A percentile compares a stretch with the other conserved stretches of the same genome.
Conservation (phyloP, 2,329 filamentous ascomycete genomes). For the Fusarium brachygibbosum region DNA sequence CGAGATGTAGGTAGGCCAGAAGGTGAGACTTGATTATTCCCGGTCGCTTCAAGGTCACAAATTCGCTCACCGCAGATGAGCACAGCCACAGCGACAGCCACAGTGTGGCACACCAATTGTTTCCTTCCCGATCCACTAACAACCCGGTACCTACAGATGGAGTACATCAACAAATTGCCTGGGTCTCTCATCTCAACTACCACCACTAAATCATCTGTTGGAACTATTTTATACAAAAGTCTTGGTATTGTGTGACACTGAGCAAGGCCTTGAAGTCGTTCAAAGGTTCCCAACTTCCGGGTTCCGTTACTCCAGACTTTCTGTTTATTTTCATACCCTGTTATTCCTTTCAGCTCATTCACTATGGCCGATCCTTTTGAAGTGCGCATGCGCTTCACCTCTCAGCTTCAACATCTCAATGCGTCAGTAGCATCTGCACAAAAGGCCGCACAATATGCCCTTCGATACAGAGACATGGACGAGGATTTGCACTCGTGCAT, state of each 20-base stretch:
- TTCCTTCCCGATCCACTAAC: conserved; percentile 35
- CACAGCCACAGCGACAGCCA: conserved; percentile 39
- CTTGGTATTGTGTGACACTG: conserved; percentile 21
- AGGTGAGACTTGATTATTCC: conserved; percentile 35
- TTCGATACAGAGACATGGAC: conserved; percentile 94
- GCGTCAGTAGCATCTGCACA: conserved; percentile 89
- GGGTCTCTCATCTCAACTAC: conserved; percentile 18
- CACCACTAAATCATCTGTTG: conserved; percentile 21
- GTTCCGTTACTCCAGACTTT: conserved; percentile 2
- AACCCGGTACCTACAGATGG: conserved; percentile 11
- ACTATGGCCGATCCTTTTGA: conserved; percentile 88
- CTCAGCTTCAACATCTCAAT: conserved; percentile 89
- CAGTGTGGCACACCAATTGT: conserved; percentile 27
- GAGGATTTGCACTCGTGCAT: conserved; percentile 99
- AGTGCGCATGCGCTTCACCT: conserved; percentile 96
- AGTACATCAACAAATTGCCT: conserved; percentile 34
- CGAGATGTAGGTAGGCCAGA: conserved; percentile 15
- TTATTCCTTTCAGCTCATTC: conserved; percentile 6
- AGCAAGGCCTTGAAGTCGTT: conserved; percentile 24
- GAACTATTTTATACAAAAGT: conserved; percentile 10
- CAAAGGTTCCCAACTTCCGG: conserved; percentile 29
- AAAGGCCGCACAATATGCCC: conserved; percentile 93
- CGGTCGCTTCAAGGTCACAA: conserved; percentile 6
- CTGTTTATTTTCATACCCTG: background rate
- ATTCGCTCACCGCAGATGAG: conserved; percentile 19